These are phyloP conservation scores for Eimeria brunetti DNA, from an alignment of 169 alveolate species.

Conservation along the genomic window DNA sequence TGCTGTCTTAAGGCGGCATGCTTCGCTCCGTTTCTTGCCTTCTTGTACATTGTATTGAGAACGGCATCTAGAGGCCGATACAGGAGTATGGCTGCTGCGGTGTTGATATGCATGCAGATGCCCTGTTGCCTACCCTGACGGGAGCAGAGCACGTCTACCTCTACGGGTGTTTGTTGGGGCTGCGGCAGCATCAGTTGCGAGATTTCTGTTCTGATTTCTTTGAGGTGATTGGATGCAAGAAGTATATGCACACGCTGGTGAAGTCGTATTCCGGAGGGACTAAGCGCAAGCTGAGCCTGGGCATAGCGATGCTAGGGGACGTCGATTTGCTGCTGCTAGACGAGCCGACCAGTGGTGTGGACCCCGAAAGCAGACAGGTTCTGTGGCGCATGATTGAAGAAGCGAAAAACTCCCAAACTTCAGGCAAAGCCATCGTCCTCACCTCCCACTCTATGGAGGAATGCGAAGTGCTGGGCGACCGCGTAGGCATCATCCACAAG, in stretches of 20 bases:
- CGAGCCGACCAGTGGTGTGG: constrained; percentile 86
- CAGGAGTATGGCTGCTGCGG: background rate
- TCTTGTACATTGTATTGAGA: background rate
- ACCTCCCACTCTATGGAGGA: constrained; percentile 94
- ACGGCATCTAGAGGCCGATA: background rate
- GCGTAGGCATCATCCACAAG: constrained; percentile 89
- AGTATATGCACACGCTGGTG: constrained; percentile 44
- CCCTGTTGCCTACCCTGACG: constrained; percentile 60
- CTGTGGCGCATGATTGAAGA: constrained; percentile 89
- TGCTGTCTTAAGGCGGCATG: background rate
- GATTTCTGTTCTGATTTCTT: constrained; percentile 36
- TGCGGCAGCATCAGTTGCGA: background rate
- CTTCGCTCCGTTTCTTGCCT: background rate
- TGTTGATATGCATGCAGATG: constrained; percentile 46
- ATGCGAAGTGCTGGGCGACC: constrained; percentile 92
- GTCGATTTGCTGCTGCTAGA: constrained; percentile 55
- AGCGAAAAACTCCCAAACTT: constrained; percentile 82
- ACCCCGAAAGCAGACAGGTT: constrained; percentile 87
- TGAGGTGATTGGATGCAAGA: constrained; percentile 52
- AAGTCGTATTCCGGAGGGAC: constrained; percentile 71
- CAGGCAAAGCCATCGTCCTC: constrained; percentile 87
- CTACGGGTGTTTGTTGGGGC: constrained; percentile 57
- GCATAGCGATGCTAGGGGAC: constrained; percentile 49
- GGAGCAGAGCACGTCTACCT: constrained; percentile 68
- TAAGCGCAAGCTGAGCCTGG: constrained; percentile 78